phyloP scores from a whole-genome alignment of 352 stramenopile species.

The Thraustochytrium sp. region DNA sequence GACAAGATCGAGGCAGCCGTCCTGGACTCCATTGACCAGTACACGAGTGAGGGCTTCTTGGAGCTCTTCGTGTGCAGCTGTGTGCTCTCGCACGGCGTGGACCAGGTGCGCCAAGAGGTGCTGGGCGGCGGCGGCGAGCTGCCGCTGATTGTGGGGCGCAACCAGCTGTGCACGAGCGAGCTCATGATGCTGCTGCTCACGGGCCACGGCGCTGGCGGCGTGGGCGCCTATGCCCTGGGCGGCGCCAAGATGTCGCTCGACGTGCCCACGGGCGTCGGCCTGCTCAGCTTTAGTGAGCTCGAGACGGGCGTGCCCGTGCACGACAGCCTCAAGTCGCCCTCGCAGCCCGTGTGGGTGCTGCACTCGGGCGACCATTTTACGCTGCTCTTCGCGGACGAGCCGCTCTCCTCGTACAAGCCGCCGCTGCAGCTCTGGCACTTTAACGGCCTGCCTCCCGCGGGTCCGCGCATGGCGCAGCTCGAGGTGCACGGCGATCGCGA shows the following conservation, averaged over 20 bases:
- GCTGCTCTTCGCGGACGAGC: neutral
- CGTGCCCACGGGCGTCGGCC: neutral
- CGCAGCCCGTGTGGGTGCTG: neutral
- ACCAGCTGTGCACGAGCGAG: constrained; percentile 34
- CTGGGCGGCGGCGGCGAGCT: neutral
- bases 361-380: constrained; percentile 38
- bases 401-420: neutral
- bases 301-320: constrained; percentile 24
- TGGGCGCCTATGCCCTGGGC: neutral
- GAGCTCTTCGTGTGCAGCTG: constrained; percentile 19
- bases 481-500: neutral
- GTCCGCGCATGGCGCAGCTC: neutral
- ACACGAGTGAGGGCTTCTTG: neutral
- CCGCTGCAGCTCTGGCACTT: constrained; percentile 16
- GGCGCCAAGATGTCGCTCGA: neutral
- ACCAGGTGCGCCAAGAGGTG: neutral
- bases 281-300: constrained; percentile 29
- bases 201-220: neutral
- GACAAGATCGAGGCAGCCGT: neutral
- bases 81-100: neutral
- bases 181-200: constrained; percentile 6
- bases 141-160: constrained; percentile 13
- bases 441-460: constrained; percentile 9
- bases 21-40: neutral
- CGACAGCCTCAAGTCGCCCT: constrained; percentile 6